Evolutionary conservation across 148 eudicot genomes (phyloP).

Genomic region (Rhododendron griersonianum): DNA sequence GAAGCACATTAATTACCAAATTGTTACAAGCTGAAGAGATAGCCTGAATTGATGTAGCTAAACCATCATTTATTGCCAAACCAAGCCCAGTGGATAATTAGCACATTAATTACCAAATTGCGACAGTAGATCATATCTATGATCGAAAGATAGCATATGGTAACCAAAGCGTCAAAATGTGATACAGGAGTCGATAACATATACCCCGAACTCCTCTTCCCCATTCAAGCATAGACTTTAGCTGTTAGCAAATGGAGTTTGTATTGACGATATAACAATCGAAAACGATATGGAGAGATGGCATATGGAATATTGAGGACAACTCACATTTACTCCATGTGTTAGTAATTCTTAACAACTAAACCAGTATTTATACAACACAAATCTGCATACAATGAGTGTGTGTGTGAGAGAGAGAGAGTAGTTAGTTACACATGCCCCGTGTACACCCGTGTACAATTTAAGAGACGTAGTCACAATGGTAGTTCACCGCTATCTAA

Average conservation of each 20-base stretch:
- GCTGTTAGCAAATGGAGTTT: neutral
- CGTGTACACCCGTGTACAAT: neutral
- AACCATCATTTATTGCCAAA: too few relatives aligned
- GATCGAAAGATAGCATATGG: neutral
- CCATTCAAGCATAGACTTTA: neutral
- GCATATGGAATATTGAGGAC: neutral
- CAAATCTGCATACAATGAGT: neutral
- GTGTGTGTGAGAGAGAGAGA: neutral
- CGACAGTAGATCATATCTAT: neutral
- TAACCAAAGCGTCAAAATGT: neutral
- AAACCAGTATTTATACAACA: neutral
- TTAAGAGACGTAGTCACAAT: conserved; percentile 6
- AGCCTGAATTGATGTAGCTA: neutral
- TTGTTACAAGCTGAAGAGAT: neutral
- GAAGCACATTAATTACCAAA: neutral
- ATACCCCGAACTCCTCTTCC: neutral
- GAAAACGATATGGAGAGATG: neutral
- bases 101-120: neutral
- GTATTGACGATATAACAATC: neutral
- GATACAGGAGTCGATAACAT: neutral
- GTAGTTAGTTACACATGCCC: neutral
- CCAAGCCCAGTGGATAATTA: too few relatives aligned
- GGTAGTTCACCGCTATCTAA: conserved; percentile 56
- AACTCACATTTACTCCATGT: neutral
- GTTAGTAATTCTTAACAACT: neutral